These are phyloP conservation scores for Escallonia rubra DNA, from an alignment of 129 eudicot genomes.

Conservation along the genomic window DNA sequence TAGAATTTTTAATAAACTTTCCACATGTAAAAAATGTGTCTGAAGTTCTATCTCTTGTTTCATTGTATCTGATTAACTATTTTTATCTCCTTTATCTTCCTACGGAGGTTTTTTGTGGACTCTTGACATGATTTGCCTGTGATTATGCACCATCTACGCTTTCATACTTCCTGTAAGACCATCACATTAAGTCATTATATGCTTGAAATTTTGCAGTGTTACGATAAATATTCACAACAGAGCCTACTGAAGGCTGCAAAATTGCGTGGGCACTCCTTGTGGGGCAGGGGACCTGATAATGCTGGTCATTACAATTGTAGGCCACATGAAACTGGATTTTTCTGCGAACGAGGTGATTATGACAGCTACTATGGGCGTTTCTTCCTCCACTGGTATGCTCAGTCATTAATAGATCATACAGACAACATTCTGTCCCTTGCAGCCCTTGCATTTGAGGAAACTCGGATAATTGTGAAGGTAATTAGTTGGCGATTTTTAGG, in stretches of 20 bases:
- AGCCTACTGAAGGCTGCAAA: constrained; percentile 33
- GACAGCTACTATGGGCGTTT: constrained; percentile 44
- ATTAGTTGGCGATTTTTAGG: background rate
- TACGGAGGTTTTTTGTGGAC: too few species aligned
- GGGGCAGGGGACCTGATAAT: constrained; percentile 47
- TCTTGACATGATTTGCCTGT: too few species aligned
- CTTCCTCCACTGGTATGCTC: constrained; percentile 47
- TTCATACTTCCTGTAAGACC: background rate
- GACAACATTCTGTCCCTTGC: constrained; percentile 41
- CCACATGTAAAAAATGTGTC: too few species aligned
- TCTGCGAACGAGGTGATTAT: constrained; percentile 50
- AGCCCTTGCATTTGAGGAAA: constrained; percentile 44
- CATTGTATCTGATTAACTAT: too few species aligned
- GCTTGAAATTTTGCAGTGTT: constrained; percentile 32
- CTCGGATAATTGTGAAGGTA: constrained; percentile 42
- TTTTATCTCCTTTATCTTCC: too few species aligned
- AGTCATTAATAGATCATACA: constrained; percentile 32
- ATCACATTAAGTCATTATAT: too few species aligned
- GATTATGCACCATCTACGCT: background rate
- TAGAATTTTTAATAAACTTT: too few species aligned
- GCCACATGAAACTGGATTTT: constrained; percentile 44
- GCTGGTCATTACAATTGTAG: constrained; percentile 39
- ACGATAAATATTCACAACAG: constrained; percentile 40
- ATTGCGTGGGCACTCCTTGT: constrained; percentile 36
- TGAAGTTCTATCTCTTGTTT: too few species aligned